Evolutionary conservation across 2,329 filamentous ascomycete genomes (phyloP), one percentile per base, ranked within the genome.

Genomic region (Coniochaeta ligniaria): DNA sequence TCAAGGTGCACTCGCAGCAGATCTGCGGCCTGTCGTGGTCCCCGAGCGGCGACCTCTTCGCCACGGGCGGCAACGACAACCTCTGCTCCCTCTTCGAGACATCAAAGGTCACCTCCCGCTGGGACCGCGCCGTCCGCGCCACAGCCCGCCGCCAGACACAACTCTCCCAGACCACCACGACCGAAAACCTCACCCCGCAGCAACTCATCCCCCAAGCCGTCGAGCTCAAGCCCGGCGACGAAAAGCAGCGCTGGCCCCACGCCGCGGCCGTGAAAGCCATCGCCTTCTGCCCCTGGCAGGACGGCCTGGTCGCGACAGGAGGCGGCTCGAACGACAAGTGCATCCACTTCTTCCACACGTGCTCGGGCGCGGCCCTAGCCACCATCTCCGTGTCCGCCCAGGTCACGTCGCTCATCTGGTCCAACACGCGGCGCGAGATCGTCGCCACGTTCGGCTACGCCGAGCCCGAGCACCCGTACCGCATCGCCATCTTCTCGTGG

Each of bases 401-500:
- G 75, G 92, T 99, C 57, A 99, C 95, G 0, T 90, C 90, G 56
- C 80, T 99, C 33, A 88, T 96, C 62, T 99, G 92, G 94, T 95
- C 90, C 59, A 89, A 83, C 31, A 94, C 87, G 12, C 83, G 90
- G 12, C 86, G 90, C 41, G 95, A 98, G 72, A 95, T 99, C 64
- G 91, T 86, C 0, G 95, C 92, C 1, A 97, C 94, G 0, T 97
- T 99, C 74, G 94, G 95, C 5, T 98, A 96, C 70, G 86, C 93
- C 3, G 89, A 96, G 66, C 92, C 94, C 1, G 91, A 96, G 47
- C 95, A 99, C 69, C 86, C 90, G 0, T 91, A 89, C 67, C 87
- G 95, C 22, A 91, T 99, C 65, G 95, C 92, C 1, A 88, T 98
- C 9, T 99, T 97, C 74, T 89, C 89, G 54, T 98, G 95, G 95